These are phyloP conservation scores for Volvox carteri DNA, from an alignment of 163 green algal genomes.

Conservation along the genomic window DNA sequence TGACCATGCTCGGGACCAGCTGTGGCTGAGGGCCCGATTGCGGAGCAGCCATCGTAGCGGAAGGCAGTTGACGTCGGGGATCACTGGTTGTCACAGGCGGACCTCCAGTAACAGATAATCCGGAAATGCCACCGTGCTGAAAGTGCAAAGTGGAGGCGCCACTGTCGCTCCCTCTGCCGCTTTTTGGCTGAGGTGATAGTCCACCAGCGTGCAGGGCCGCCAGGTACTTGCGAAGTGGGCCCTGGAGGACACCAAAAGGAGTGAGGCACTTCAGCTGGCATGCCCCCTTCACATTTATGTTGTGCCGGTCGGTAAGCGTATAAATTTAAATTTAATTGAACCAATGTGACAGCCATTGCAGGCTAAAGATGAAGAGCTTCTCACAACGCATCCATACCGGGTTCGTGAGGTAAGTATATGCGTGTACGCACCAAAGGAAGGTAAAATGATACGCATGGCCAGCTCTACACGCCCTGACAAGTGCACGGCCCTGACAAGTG, in stretches of 20 bases:
- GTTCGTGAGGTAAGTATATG: too few species aligned
- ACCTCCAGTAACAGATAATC: not conserved
- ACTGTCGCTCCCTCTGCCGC: not conserved
- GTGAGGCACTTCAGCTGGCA: too few species aligned
- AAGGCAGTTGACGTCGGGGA: slow-evolving; percentile 16
- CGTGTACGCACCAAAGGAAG: too few species aligned
- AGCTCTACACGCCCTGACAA: too few species aligned
- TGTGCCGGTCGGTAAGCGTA: too few species aligned
- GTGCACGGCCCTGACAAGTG: too few species aligned
- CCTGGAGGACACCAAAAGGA: not conserved
- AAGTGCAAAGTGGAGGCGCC: not conserved
- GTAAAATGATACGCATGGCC: too few species aligned
- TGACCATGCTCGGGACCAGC: not conserved
- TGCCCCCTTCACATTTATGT: too few species aligned
- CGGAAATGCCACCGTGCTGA: not conserved
- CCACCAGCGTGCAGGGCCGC: not conserved
- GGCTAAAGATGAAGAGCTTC: too few species aligned
- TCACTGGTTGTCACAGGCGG: slow-evolving; percentile 8
- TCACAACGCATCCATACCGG: too few species aligned
- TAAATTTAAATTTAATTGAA: too few species aligned
- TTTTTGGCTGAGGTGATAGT: not conserved
- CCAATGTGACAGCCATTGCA: too few species aligned
- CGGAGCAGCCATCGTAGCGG: not conserved
- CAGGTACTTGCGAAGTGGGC: slow-evolving; percentile 32
- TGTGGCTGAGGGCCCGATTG: not conserved